Evolutionary conservation across 176 grass and related monocot genomes (phyloP).

Genomic region (Aegilops umbellulata): DNA sequence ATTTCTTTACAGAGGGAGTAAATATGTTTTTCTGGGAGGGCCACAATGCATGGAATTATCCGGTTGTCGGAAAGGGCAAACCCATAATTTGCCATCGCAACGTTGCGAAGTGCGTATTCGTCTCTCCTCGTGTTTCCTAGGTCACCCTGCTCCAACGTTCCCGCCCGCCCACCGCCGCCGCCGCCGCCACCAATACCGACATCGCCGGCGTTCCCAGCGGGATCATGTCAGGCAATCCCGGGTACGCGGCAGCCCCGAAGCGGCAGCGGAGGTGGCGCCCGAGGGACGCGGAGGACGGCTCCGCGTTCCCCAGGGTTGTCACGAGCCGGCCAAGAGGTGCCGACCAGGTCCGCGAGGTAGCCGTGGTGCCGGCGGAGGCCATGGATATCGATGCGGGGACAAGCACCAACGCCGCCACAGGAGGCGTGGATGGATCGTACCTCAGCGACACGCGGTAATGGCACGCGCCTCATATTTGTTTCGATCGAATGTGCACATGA

Average conservation of each 20-base stretch:
- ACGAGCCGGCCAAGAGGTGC: background rate
- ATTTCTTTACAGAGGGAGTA: no score
- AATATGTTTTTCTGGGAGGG: background rate
- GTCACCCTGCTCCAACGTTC: background rate
- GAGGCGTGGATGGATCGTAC: conserved; percentile 57
- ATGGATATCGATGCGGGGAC: conserved; percentile 18
- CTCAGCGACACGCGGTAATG: conserved; percentile 79
- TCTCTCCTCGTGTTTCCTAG: conserved; percentile 1
- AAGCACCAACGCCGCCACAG: background rate
- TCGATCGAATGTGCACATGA: background rate
- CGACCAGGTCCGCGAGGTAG: background rate
- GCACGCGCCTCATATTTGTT: background rate
- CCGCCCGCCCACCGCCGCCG: background rate
- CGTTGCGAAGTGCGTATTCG: background rate
- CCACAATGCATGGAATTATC: background rate
- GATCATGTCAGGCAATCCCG: conserved; percentile 30
- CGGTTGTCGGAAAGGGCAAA: background rate
- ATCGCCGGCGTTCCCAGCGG: background rate
- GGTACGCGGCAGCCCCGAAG: conserved; percentile 19
- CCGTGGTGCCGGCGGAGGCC: conserved; percentile 6
- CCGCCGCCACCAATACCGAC: conserved; percentile 21
- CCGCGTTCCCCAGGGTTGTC: conserved; percentile 22
- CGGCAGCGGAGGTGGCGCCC: conserved; percentile 21
- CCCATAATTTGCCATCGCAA: background rate
- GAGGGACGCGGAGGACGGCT: conserved; percentile 33